A percentile compares a stretch with the other conserved stretches of the same genome.
These are phyloP conservation scores for Trichoderma atrobrunneum DNA, from an alignment of 2,329 filamentous ascomycete genomes.

Conservation along the genomic window DNA sequence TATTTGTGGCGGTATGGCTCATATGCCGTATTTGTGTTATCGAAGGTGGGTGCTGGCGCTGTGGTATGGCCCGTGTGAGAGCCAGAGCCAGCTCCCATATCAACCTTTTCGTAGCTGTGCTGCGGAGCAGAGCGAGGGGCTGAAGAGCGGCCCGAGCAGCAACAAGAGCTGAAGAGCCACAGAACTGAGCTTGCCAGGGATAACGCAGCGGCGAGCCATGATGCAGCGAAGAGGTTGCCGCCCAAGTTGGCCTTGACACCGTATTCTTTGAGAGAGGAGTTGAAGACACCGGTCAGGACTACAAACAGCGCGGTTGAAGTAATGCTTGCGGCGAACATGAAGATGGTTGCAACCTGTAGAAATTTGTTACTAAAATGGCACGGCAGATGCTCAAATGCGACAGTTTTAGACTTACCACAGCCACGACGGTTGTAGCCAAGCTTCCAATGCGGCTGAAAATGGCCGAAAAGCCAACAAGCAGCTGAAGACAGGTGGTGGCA, in stretches of 20 bases:
- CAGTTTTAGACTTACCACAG: neutral
- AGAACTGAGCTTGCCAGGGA: neutral
- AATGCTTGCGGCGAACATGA: conserved; percentile 2
- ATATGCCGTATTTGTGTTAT: neutral
- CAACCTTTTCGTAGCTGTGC: conserved; percentile 10
- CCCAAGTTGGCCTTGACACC: neutral
- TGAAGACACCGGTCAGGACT: neutral
- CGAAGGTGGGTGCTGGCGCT: neutral
- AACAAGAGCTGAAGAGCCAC: conserved; percentile 14
- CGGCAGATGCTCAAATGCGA: neutral
- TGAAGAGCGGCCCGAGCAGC: conserved; percentile 10
- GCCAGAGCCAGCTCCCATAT: neutral
- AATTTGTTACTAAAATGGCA: neutral
- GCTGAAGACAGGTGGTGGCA: neutral
- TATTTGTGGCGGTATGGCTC: conserved; percentile 9
- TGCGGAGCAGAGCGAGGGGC: neutral
- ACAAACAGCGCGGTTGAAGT: conserved; percentile 4
- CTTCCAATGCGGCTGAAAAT: conserved; percentile 13
- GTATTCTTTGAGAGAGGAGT: conserved; percentile 1
- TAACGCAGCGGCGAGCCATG: conserved; percentile 2
- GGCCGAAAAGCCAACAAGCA: conserved; percentile 7
- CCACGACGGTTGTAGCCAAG: neutral
- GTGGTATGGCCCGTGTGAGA: neutral
- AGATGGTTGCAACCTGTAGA: neutral
- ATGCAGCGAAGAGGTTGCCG: neutral